phyloP scores from a whole-genome alignment of 768 basidiomycete species.

The Boletus barrowsii region DNA sequence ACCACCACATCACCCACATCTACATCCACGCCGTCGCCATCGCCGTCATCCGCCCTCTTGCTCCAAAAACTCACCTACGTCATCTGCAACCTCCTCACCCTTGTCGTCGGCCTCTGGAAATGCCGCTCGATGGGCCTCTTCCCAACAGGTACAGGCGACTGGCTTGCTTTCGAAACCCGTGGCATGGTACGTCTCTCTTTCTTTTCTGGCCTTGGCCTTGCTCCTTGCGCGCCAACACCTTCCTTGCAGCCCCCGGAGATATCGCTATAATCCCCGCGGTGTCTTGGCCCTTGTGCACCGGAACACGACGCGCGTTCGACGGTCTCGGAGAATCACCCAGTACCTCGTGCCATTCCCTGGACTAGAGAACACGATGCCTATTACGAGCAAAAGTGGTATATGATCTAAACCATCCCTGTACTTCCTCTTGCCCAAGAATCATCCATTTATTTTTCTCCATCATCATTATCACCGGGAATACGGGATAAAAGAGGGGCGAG shows the following conservation, averaged over 20 bases:
- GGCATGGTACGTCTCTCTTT: conserved; percentile 43
- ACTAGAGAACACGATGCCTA: conserved; percentile 15
- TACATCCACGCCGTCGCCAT: background rate
- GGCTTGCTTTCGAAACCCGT: conserved; percentile 90
- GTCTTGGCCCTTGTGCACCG: too few species aligned
- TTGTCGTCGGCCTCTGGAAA: conserved; percentile 88
- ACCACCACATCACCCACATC: too few species aligned
- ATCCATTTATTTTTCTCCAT: conserved; percentile 10
- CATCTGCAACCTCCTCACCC: conserved; percentile 70
- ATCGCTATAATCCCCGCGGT: conserved; percentile 30
- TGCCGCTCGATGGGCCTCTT: conserved; percentile 90
- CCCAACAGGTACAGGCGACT: conserved; percentile 89
- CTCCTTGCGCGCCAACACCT: background rate
- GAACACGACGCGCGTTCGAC: background rate
- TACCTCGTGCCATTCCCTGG: conserved; percentile 14
- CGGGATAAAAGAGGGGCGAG: conserved; percentile 2
- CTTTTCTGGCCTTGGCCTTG: background rate
- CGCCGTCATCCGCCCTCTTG: conserved; percentile 43
- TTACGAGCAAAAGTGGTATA: conserved; percentile 21
- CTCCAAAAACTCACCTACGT: conserved; percentile 73
- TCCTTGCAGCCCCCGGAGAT: conserved; percentile 43
- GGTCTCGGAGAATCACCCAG: conserved; percentile 9
- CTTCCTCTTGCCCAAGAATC: conserved; percentile 18
- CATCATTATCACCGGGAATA: conserved; percentile 6
- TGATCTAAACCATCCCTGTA: conserved; percentile 17